Evolutionary conservation across 305 asterid species (phyloP).

Genomic region (Fraxinus paxiana): DNA sequence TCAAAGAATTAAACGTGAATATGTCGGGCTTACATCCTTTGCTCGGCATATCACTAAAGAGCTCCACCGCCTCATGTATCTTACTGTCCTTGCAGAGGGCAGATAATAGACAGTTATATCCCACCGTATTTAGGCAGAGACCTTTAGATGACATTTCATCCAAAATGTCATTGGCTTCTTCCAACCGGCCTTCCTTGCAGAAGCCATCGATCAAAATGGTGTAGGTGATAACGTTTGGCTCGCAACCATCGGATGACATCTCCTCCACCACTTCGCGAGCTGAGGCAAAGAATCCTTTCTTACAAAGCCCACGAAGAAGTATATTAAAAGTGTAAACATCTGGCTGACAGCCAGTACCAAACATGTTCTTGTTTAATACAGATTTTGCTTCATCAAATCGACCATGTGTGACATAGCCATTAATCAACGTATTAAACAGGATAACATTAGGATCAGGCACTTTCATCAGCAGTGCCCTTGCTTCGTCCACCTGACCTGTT

Average conservation of each 20-base stretch:
- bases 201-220: background rate
- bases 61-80: background rate
- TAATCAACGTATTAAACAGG: conserved; percentile 34
- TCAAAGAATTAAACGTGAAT: background rate
- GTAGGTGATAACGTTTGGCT: background rate
- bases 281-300: conserved; percentile 26
- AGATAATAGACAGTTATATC: background rate
- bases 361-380: conserved; percentile 20
- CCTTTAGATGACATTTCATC: conserved; percentile 6
- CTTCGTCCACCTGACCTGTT: conserved; percentile 37
- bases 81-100: background rate
- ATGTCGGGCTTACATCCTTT: background rate
- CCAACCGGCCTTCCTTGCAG: background rate
- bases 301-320: conserved; percentile 2
- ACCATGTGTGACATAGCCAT: conserved; percentile 31
- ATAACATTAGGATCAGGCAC: conserved; percentile 30
- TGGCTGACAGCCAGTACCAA: conserved; percentile 15
- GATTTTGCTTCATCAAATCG: conserved; percentile 36
- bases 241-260: conserved; percentile 22
- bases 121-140: background rate
- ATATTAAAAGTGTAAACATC: background rate
- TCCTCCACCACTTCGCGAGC: conserved; percentile 31
- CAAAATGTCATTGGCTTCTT: background rate
- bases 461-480: conserved; percentile 33
- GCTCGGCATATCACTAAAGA: background rate